These are phyloP conservation scores for Talaromyces wortmannii DNA, from an alignment of 495 filamentous ascomycete genomes.

Conservation along the genomic window DNA sequence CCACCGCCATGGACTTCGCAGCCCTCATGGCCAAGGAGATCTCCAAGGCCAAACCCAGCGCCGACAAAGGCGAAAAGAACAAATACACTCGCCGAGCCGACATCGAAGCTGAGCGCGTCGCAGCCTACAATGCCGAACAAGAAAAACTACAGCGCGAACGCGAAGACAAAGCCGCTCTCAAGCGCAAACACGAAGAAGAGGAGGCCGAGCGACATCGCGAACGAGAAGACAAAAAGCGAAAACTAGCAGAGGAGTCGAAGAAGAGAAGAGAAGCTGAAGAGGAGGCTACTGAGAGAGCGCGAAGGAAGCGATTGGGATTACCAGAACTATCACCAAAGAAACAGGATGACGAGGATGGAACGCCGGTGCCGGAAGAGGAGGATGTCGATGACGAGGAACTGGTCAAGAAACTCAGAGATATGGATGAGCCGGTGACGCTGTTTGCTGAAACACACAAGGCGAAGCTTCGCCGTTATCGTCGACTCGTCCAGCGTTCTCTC, in stretches of 20 bases:
- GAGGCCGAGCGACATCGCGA: slow-evolving; percentile 58
- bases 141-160: slow-evolving; percentile 58
- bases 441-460: slow-evolving; percentile 79
- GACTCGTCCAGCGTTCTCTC: slow-evolving; percentile 41
- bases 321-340: slow-evolving; percentile 59
- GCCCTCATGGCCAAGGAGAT: slow-evolving; percentile 87
- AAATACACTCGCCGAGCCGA: slow-evolving; percentile 88
- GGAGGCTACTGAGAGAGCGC: slow-evolving; percentile 42
- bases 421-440: slow-evolving; percentile 65
- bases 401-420: slow-evolving; percentile 52
- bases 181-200: slow-evolving; percentile 89
- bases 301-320: slow-evolving; percentile 55
- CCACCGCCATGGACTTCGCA: slow-evolving; percentile 80
- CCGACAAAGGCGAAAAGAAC: slow-evolving; percentile 25
- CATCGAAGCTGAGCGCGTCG: slow-evolving; percentile 72
- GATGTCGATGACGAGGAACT: slow-evolving; percentile 73
- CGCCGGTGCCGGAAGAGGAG: slow-evolving; percentile 40
- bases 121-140: slow-evolving; percentile 77
- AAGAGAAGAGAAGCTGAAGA: slow-evolving; percentile 65
- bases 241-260: slow-evolving; percentile 74
- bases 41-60: slow-evolving; percentile 56
- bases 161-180: slow-evolving; percentile 57
- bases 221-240: slow-evolving; percentile 72
- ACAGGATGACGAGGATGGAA: slow-evolving; percentile 27
- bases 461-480: slow-evolving; percentile 61